Conservation (phyloP, 495 filamentous ascomycete genomes). For the Xylaria flabelliformis region DNA sequence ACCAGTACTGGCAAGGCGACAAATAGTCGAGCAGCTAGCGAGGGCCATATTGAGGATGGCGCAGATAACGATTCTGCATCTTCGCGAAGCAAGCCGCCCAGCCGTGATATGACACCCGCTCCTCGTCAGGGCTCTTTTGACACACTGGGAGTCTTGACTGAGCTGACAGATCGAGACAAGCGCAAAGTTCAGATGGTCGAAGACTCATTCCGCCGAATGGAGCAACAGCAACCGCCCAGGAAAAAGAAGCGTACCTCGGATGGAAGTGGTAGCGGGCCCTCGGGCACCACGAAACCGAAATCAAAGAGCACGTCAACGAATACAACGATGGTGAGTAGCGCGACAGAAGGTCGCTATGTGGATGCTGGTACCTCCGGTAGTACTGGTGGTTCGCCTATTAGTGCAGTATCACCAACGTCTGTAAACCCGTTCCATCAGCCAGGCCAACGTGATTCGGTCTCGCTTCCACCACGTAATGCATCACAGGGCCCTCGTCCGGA, state of each 20-base stretch:
- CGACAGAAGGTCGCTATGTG: conserved; percentile 51
- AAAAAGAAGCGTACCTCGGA: conserved; percentile 69
- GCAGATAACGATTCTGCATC: conserved; percentile 72
- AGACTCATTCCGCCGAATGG: conserved; percentile 71
- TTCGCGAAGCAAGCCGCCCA: conserved; percentile 72
- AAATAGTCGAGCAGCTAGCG: conserved; percentile 82
- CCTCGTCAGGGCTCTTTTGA: conserved; percentile 59
- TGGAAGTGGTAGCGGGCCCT: conserved; percentile 50
- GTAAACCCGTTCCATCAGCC: conserved; percentile 30
- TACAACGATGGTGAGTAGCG: conserved; percentile 43
- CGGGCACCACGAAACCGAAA: conserved; percentile 42
- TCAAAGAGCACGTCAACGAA: conserved; percentile 46
- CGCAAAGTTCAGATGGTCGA: conserved; percentile 86
- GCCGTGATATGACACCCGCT: conserved; percentile 81
- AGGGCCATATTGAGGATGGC: conserved; percentile 64
- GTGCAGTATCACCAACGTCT: conserved; percentile 46
- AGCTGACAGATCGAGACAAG: conserved; percentile 84
- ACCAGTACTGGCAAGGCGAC: conserved; percentile 70
- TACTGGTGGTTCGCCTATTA: conserved; percentile 56
- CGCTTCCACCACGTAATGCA: conserved; percentile 39
- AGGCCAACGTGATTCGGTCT: conserved; percentile 31
- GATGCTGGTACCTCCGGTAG: conserved; percentile 57
- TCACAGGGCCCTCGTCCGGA: conserved; percentile 42
- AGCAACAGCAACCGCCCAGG: conserved; percentile 63
- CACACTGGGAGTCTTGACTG: conserved; percentile 58